phyloP scores from a whole-genome alignment of 768 basidiomycete genomes.

The Clavaria fumosa region DNA sequence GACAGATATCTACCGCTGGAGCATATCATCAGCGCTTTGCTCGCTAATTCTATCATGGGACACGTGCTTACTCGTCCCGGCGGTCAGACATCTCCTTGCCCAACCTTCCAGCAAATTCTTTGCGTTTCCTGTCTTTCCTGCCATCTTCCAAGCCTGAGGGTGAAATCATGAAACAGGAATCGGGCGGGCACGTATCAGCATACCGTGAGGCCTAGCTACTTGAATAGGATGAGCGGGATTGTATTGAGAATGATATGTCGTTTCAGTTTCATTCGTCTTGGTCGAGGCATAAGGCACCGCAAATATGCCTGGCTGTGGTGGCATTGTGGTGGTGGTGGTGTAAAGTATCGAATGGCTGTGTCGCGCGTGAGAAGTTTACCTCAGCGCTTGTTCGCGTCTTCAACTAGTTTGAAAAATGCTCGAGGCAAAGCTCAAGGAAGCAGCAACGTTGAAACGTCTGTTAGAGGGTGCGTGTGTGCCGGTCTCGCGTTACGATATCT shows the following conservation, averaged over 20 bases:
- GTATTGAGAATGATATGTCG: slow-evolving; percentile 14
- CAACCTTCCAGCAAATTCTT: slow-evolving; percentile 52
- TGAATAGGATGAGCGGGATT: slow-evolving; percentile 12
- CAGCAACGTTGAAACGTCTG: slow-evolving; percentile 80
- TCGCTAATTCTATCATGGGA: slow-evolving; percentile 1
- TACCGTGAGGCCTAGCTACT: slow-evolving; percentile 31
- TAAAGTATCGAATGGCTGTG: neutral
- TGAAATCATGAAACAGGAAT: slow-evolving; percentile 2
- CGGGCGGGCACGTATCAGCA: slow-evolving; percentile 6
- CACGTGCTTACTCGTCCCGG: slow-evolving; percentile 49
- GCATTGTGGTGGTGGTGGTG: slow-evolving; percentile 28
- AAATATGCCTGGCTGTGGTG: slow-evolving; percentile 58
- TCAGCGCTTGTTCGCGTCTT: neutral
- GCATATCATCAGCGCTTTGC: slow-evolving; percentile 5
- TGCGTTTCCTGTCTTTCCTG: slow-evolving; percentile 51
- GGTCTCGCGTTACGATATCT: slow-evolving; percentile 13
- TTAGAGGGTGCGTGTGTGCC: slow-evolving; percentile 51
- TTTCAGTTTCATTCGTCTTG: slow-evolving; percentile 13
- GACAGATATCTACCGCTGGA: slow-evolving; percentile 43
- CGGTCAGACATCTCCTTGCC: slow-evolving; percentile 63
- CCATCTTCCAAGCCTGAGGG: slow-evolving; percentile 22
- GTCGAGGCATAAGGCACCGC: slow-evolving; percentile 39
- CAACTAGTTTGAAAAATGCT: slow-evolving; percentile 38
- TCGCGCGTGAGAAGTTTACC: neutral
- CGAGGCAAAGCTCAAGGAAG: slow-evolving; percentile 84